Base-by-base conservation (phyloP, 2,329 filamentous ascomycete species). In the Bipolaris victoriae region DNA sequence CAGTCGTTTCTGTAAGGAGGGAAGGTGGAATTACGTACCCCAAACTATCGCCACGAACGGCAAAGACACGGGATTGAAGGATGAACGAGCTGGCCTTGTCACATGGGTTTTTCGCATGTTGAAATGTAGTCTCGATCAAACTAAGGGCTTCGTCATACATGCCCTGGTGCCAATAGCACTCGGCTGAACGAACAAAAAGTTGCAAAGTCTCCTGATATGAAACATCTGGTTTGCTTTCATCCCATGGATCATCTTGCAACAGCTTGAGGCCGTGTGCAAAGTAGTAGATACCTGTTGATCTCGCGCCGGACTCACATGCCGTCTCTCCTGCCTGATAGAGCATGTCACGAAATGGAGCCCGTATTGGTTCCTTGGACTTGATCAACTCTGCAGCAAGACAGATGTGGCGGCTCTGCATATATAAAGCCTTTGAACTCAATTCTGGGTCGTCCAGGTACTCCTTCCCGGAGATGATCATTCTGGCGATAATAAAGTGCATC, bases 401-500 rank as follows among this genome's bases (percentile, higher is more conserved):
- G 3, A 97, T 89, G 73, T 97, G 94, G 5, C 88, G 85, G 20
- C 92, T 91, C 58, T 89, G 88, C 57, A 86, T 88, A 69, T 96
- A 92, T 11, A 88, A 83, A 2, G 76, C 66, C 47, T 79, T 80
- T 4, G 77, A 78, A 2, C 76, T 72, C 22, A 73, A 65, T 24
- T 84, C 83, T 48, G 83, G 83, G 1, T 85, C 81, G 58, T 92
- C 87, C 7, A 67, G 59, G 22, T 84, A 76, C 7, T 80, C 78
- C 20, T 79, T 86, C 66, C 92, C 88, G 65, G 90, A 90, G 74
- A 93, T 86, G 63, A 97, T 85, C 0, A 89, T 89, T 70, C 91
- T 88, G 0, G 91, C 90, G 67, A 97, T 91, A 44, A 92, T 87
- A 67, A 93, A 97, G 76, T 97, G 92, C 93, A 97, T 97, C 58